Percentiles rank a stretch among this genome's conserved stretches.
These are phyloP conservation scores for Geranium brycei DNA, from an alignment of 345 rosid genomes.

Conservation along the genomic window DNA sequence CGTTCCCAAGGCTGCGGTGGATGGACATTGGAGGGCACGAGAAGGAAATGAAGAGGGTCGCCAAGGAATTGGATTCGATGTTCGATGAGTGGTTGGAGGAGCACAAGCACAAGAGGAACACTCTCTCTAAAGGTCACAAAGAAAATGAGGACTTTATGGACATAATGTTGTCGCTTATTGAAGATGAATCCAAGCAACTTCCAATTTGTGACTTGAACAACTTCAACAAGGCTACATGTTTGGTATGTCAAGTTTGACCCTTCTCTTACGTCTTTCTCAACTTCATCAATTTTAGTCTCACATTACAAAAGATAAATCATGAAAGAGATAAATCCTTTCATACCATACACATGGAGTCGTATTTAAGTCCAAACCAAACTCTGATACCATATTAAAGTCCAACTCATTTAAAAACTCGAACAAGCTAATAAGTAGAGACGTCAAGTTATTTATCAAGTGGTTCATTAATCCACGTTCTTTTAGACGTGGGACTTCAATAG, in stretches of 20 bases:
- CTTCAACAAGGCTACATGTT: neutral
- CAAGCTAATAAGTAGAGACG: too few species aligned
- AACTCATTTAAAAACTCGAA: too few species aligned
- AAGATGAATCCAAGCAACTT: neutral
- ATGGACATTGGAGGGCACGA: conserved; percentile 19
- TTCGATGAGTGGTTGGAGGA: conserved; percentile 16
- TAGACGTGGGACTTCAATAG: too few species aligned
- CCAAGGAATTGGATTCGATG: conserved; percentile 9
- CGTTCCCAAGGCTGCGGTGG: conserved; percentile 18
- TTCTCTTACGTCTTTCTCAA: too few species aligned
- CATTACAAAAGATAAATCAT: too few species aligned
- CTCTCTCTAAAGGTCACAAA: neutral
- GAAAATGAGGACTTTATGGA: conserved; percentile 16
- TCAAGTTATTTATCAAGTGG: too few species aligned
- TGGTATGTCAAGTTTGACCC: neutral
- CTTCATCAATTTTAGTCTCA: too few species aligned
- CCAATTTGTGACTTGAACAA: neutral
- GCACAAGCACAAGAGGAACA: conserved; percentile 5
- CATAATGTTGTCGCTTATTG: conserved; percentile 8
- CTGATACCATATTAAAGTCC: too few species aligned
- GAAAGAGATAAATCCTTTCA: too few species aligned
- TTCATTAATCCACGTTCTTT: too few species aligned
- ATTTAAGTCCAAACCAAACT: too few species aligned
- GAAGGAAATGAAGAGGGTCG: conserved; percentile 16
- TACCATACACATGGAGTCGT: too few species aligned